Base-by-base conservation (phyloP, 306 rosid species). In the Rubus idaeus region DNA sequence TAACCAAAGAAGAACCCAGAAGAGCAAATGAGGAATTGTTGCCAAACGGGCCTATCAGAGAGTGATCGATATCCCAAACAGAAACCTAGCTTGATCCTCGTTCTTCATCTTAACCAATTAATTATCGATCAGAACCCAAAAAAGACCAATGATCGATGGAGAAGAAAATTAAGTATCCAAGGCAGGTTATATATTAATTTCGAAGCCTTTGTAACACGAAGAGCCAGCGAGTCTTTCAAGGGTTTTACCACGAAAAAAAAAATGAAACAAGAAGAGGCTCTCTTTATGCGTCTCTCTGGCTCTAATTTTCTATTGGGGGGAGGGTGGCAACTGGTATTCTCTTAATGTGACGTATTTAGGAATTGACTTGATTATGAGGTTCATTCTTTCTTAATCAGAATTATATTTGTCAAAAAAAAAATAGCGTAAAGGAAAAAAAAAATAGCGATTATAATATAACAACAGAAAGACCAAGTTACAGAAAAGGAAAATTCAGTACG, bases 1-100 rank as follows among this genome's bases (percentile, higher is more conserved):
- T 89, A 89, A 20, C 93, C 93, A 60, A 87, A 79, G 86, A 89
- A 87, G 86, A 88, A 86, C 53, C 91, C 89, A 68, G 91, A 78
- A 52, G 89, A 77, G 60, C 91, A 88, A 68, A 88, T 82, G 57
- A 86, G 55, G 73, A 88, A 88, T 68, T 81, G 91, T 18, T 81
- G 84, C 91, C 89, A 88, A 61, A 51, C 78, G 23, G 89, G 85
- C 69, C 85, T 81, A 37, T 84, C 76, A 18, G 85, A 61, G 44
- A 88, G 89, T 11, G 86, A n/a, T n/a, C n/a, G n/a, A 85, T 80
- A 88, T 83, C 87, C 90, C 89, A 74, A 89, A 89, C 10, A 86
- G 83, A 68, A 84, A 83, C 80, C 86, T 81, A 3, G 78, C 40
- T 79, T 79, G 86, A 40, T 89, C 89, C 45, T 86, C 85, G 78